These are phyloP conservation scores for Rhipidocladum racemiflorum DNA, from an alignment of 176 grass and related monocot species.

Conservation along the genomic window DNA sequence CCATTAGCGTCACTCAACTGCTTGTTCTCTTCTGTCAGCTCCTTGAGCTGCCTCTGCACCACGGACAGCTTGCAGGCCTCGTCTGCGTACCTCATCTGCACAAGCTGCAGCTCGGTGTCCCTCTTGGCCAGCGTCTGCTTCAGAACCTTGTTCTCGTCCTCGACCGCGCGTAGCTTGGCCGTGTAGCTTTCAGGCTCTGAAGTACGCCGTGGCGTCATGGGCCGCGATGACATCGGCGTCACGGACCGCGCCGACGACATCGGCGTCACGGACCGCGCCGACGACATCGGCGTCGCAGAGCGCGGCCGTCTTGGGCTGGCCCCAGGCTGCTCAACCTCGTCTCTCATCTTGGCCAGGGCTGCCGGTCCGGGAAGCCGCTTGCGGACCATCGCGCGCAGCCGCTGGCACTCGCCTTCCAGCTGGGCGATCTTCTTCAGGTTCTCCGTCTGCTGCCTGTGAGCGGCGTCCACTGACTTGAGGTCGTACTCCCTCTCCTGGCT, in stretches of 20 bases:
- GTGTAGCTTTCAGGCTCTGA: not conserved
- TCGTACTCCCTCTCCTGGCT: conserved; percentile 65
- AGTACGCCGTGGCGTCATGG: conserved; percentile 31
- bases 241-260: conserved; percentile 32
- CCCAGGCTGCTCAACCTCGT: conserved; percentile 47
- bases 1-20: conserved; percentile 24
- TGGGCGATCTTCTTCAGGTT: conserved; percentile 48
- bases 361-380: conserved; percentile 73
- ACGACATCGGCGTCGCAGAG: conserved; percentile 26
- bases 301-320: conserved; percentile 42
- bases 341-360: conserved; percentile 77
- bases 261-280: not conserved
- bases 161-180: conserved; percentile 53
- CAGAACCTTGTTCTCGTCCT: conserved; percentile 77
- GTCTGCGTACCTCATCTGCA: conserved; percentile 50
- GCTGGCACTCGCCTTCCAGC: conserved; percentile 79
- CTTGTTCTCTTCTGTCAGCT: conserved; percentile 35
- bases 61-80: conserved; percentile 48
- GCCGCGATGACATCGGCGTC: conserved; percentile 13
- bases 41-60: conserved; percentile 48
- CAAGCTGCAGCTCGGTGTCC: conserved; percentile 54
- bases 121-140: conserved; percentile 66
- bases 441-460: conserved; percentile 60
- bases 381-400: conserved; percentile 67
- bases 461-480: conserved; percentile 63